Evolutionary conservation across 2,329 filamentous ascomycete species (phyloP).

Genomic region (Beauveria varroae): DNA sequence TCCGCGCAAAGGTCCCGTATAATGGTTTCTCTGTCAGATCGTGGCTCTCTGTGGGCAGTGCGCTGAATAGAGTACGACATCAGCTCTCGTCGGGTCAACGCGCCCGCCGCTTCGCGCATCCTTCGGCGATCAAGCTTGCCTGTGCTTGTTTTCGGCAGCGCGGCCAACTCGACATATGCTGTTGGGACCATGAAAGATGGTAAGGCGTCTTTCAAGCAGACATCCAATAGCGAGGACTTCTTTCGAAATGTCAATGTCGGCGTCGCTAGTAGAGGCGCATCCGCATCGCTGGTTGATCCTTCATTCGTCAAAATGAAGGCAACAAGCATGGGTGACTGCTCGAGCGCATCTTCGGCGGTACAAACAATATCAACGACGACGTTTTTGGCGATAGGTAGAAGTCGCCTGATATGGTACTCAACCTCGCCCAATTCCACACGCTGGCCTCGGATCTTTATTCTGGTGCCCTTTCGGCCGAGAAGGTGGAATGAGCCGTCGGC

Average conservation of each 20-base stretch:
- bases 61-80: not conserved
- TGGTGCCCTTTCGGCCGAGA: constrained; percentile 2
- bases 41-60: not conserved
- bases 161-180: not conserved
- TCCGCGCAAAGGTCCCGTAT: not conserved
- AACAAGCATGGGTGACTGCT: not conserved
- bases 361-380: not conserved
- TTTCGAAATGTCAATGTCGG: not conserved
- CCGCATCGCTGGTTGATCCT: not conserved
- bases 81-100: not conserved
- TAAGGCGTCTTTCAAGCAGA: not conserved
- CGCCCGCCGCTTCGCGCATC: not conserved
- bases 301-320: not conserved
- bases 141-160: not conserved
- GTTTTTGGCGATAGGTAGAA: not conserved
- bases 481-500: not conserved
- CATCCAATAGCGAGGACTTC: not conserved
- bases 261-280: not conserved
- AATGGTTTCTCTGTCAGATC: not conserved
- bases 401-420: not conserved
- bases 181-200: not conserved
- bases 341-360: not conserved
- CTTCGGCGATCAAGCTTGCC: constrained; percentile 2
- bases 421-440: not conserved
- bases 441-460: constrained; percentile 1